Base-by-base conservation (phyloP, 1,139 yeast species). In the Saccharomyces hybrid region DNA sequence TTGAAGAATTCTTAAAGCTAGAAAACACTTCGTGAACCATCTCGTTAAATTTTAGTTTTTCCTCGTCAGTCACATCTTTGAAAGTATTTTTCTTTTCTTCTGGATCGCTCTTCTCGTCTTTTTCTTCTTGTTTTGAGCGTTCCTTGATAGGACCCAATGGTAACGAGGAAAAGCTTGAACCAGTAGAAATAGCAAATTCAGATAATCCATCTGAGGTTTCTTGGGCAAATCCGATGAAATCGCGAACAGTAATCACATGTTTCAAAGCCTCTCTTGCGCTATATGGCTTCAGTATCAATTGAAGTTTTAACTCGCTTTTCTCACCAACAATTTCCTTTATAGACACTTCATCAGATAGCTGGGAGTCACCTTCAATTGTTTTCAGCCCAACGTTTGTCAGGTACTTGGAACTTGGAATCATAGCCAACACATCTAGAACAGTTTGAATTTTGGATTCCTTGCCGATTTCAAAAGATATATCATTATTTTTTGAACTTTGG, bases 61-160 rank as follows among this genome's bases (percentile, higher is more conserved):
- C 73, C 53, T 66, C 71, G 13, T 68, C 71, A 31, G 72, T 56
- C n/a, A 70, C 57, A 26, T 60, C 57, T 31, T 63, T 56, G 14
- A 59, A 56, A 38, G 57, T 58, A 16, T 55, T 56, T 41, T 59
- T 65, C 44, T 56, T 55, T 34, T 54, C 59, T 5, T 57, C 61
- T 20, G 59, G 52, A 26, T 54, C 49, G 8, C 56, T 54, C 23
- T 57, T 55, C 14, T 56, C 50, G 29, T 55, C 57, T 9, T 57
- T 57, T 14, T 56, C 52, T n/a, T 54, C 58, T 20, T 55, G 55
- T 20, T 55, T 57, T 23, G 54, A 54, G 52, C 63, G 63, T 38
- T 58, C 59, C 46, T 61, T 60, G 13, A 64, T 61, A 14, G 58
- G 60, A 11, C 55, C 60, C 53, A 57, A 66, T 55, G 57, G 65